Conservation (phyloP, 2,329 filamentous ascomycete species). For the Penicillium sp. region DNA sequence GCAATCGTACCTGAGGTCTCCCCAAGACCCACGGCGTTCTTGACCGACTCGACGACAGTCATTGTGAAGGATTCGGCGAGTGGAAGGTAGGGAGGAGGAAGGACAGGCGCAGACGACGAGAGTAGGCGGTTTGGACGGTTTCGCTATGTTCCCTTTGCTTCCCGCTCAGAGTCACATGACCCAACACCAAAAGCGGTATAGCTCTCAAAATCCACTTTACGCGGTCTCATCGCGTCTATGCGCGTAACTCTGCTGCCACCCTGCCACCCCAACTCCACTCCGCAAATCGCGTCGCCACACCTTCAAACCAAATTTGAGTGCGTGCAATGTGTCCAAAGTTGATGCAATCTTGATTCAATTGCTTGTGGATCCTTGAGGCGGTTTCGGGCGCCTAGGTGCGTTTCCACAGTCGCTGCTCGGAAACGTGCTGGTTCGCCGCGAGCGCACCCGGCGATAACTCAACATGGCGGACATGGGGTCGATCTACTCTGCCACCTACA, state of each 20-base stretch:
- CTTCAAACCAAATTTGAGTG: slow-evolving; percentile 17
- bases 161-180: slow-evolving; percentile 25
- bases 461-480: slow-evolving; percentile 42
- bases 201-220: slow-evolving; percentile 42
- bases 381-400: slow-evolving; percentile 14
- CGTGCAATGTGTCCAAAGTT: slow-evolving; percentile 17
- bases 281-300: slow-evolving; percentile 35
- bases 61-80: slow-evolving; percentile 35
- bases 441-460: slow-evolving; percentile 25
- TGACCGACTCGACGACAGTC: slow-evolving; percentile 52
- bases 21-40: slow-evolving; percentile 51
- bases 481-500: slow-evolving; percentile 68
- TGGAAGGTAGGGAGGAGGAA: slow-evolving; percentile 20
- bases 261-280: slow-evolving; percentile 26
- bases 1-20: slow-evolving; percentile 41
- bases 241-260: slow-evolving; percentile 29
- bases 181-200: slow-evolving; percentile 18
- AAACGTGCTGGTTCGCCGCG: slow-evolving; percentile 26
- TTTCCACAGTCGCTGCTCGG: slow-evolving; percentile 22
- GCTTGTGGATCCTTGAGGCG: slow-evolving; percentile 14
- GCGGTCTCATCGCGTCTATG: slow-evolving; percentile 40
- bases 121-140: slow-evolving; percentile 32
- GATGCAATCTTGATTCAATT: slow-evolving; percentile 18
- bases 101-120: slow-evolving; percentile 23
- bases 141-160: slow-evolving; percentile 32